Conservation (phyloP, 1,284 basidiomycete genomes). For the Microbotryum violaceum region DNA sequence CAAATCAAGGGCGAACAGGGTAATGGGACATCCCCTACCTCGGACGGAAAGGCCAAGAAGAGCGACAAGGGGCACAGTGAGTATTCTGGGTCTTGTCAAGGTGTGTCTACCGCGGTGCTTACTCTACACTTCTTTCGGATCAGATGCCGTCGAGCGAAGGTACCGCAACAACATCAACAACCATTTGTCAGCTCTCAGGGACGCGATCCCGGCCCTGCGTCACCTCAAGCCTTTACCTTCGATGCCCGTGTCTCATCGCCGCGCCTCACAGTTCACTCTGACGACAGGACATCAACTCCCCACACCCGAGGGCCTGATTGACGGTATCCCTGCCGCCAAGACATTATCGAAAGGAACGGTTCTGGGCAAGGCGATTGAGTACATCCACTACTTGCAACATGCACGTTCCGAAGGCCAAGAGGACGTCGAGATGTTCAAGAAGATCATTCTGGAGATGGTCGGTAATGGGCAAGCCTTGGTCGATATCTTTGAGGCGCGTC, state of each 20-base stretch:
- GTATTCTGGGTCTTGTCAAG: neutral
- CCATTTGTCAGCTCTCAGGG: slow-evolving; percentile 30
- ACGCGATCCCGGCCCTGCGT: slow-evolving; percentile 31
- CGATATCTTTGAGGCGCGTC: slow-evolving; percentile 25
- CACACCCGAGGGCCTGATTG: slow-evolving; percentile 31
- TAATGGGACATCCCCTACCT: neutral
- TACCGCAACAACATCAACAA: slow-evolving; percentile 37
- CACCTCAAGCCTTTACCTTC: slow-evolving; percentile 35
- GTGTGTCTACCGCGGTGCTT: neutral
- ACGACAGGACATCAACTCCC: slow-evolving; percentile 24
- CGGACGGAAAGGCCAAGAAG: slow-evolving; percentile 12
- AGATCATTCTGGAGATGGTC: slow-evolving; percentile 26
- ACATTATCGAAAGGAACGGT: slow-evolving; percentile 33
- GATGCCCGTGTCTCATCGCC: slow-evolving; percentile 32
- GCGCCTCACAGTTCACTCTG: slow-evolving; percentile 34
- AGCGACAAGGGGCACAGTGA: slow-evolving; percentile 25
- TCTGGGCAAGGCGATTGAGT: slow-evolving; percentile 33
- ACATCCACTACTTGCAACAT: slow-evolving; percentile 30
- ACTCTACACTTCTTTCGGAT: too few relatives aligned
- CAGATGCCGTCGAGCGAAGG: slow-evolving; percentile 35
- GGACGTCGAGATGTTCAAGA: slow-evolving; percentile 32
- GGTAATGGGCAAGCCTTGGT: slow-evolving; percentile 25
- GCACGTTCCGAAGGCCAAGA: slow-evolving; percentile 23
- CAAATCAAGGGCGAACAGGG: neutral
- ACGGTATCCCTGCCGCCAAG: slow-evolving; percentile 33